Evolutionary conservation across 371 early-diverging fungal species (phyloP), one percentile per base, ranked within the genome.

Genomic region (Haplosporangium sp.): DNA sequence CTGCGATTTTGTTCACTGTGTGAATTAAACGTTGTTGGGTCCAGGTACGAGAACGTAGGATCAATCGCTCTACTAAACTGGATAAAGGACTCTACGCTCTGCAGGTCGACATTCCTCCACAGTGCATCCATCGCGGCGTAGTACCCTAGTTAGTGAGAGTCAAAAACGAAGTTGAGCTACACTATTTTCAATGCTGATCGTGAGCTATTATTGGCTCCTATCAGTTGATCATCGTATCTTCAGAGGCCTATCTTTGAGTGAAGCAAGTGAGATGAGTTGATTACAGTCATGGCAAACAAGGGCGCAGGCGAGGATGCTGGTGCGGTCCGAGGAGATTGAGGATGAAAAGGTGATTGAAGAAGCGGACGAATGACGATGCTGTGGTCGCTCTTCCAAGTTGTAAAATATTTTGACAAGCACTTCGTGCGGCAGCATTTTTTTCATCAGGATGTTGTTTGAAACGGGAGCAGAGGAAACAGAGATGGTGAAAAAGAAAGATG

Each of bases 241-340:
- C n/a, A n/a, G n/a, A n/a, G n/a, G n/a, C n/a, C n/a, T n/a, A n/a
- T n/a, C n/a, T n/a, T n/a, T n/a, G n/a, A n/a, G n/a, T 36, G 23
- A 1, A 23, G n/a, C 29, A 23, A 38, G 40, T 21, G 23, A 23
- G 16, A 56, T 23, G 29, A 23, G 38, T 2, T 12, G 45, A 59
- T 63, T 77, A 77, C 77, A 77, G 21, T 77, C 77, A 45, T 56
- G 71, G 43, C 77, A 77, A 16, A 77, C 77, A n/a, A 70, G 67
- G 36, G 77, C 58, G 37, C 77, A 77, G 11, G 71, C 40, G 23
- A 77, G 61, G 46, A 70, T 67, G 41, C 67, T 62, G 18, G 64
- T 56, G n/a, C 71, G 60, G 6, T 60, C 60, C 47, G 67, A 41
- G 20, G 69, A 58, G 14, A 66, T 46, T 0, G 69, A 75, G 14